Evolutionary conservation across 108 stramenopile species (phyloP), one percentile per base, ranked within the genome.

Genomic region (Cylindrotheca fusiformis): DNA sequence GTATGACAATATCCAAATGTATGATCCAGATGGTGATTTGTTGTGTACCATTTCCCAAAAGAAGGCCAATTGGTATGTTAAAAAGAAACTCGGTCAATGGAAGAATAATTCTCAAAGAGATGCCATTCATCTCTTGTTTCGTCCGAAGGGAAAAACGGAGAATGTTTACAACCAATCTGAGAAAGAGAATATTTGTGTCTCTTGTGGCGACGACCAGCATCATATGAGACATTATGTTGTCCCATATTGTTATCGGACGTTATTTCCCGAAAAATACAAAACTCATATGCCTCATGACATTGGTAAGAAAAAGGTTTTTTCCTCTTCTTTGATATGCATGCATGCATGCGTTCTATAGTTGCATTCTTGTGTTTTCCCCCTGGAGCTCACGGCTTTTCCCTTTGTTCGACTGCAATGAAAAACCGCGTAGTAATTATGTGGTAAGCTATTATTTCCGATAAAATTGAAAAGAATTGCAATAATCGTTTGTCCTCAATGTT

Each of bases 1-100:
- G 78, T 93, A 93, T 56, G 91, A 93, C 54, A 93, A 93, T 52
- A 83, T 93, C 18, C 63, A 73, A 64, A 93, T 93, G 91, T 69
- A 83, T 14, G 71, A 67, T 58, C 81, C 78, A 4, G 59, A 83
- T 12, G 73, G 80, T 32, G 30, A 61, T 14, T 21, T 82, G 28
- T 65, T 94, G 20, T 78, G 83, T 46, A 85, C 83, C 27, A 85
- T 90, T 63, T 81, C 85, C 14, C 48, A 64, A 28, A 88, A 94
- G 68, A 94, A 94, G 74, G 93, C 87, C 1, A 67, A 62, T 17
- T 94, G 93, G 93, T 94, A 94, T 55, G 73, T 90, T 32, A 44
- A 57, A 4, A 94, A 89, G 52, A 49, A 67, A 1, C 69, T 93
- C 27, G 92, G 82, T 0, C 61, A 58, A 41, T 94, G 89, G 89